phyloP scores from a whole-genome alignment of 2,329 filamentous ascomycete genomes.

The Penicillium sp. region DNA sequence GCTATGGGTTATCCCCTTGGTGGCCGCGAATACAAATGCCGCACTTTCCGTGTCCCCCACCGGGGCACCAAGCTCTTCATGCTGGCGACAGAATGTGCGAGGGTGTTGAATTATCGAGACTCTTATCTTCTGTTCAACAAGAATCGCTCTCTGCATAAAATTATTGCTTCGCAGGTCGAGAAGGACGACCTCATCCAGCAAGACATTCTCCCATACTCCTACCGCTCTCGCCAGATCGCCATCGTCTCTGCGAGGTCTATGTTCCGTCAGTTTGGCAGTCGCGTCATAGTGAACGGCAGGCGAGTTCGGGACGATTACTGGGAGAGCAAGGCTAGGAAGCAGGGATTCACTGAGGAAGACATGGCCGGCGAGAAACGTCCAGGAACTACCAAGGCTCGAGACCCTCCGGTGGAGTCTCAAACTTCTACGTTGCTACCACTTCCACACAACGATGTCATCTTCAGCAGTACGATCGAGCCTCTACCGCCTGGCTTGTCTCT shows the following conservation, averaged over 20 bases:
- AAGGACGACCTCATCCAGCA: constrained; percentile 96
- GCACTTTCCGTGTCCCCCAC: constrained; percentile 90
- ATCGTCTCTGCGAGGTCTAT: constrained; percentile 97
- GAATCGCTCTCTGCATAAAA: constrained; percentile 94
- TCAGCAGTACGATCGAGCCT: constrained; percentile 73
- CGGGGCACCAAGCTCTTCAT: constrained; percentile 95
- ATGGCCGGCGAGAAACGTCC: constrained; percentile 94
- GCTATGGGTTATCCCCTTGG: constrained; percentile 78
- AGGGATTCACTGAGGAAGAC: constrained; percentile 97
- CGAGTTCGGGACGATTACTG: constrained; percentile 97
- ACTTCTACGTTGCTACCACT: constrained; percentile 60
- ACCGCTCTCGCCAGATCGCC: constrained; percentile 96
- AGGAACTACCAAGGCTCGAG: constrained; percentile 83
- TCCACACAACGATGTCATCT: constrained; percentile 83
- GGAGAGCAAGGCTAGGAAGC: constrained; percentile 95
- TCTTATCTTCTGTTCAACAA: constrained; percentile 99
- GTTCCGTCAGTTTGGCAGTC: constrained; percentile 97
- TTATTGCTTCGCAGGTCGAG: constrained; percentile 92
- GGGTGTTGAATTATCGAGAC: constrained; percentile 90
- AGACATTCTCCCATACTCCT: constrained; percentile 95
- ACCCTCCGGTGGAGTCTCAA: constrained; percentile 71
- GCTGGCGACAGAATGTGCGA: constrained; percentile 95
- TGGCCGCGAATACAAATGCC: constrained; percentile 83
- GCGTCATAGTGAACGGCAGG: constrained; percentile 85
- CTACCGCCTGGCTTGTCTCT: constrained; percentile 70